phyloP scores from a whole-genome alignment of 208 protist species.

The Leishmania lainsoni region DNA sequence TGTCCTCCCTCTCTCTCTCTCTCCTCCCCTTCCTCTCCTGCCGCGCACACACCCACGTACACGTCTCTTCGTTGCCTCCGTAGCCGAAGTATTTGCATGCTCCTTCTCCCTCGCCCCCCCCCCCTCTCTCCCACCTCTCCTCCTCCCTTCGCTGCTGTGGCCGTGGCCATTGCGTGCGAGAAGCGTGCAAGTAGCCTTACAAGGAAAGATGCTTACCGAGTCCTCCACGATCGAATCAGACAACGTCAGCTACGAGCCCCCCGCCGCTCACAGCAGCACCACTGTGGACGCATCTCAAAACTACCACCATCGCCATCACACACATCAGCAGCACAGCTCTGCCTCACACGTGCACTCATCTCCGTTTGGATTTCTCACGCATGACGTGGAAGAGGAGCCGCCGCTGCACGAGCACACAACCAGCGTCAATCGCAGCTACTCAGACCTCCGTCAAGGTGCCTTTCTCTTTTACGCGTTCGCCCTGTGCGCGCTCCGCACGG shows the following conservation, averaged over 20 bases:
- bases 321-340: neutral
- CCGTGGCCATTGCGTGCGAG: neutral
- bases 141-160: neutral
- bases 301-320: neutral
- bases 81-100: neutral
- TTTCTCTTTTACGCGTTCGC: conserved; percentile 66
- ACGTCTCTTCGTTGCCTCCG: neutral
- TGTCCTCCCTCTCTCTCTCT: neutral
- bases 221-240: conserved; percentile 9
- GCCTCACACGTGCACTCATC: neutral
- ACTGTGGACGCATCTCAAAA: neutral
- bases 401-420: conserved; percentile 67
- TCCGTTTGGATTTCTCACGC: conserved; percentile 24
- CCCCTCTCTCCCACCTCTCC: neutral
- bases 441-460: conserved; percentile 50
- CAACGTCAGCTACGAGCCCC: neutral
- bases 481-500: conserved; percentile 73
- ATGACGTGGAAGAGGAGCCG: conserved; percentile 22
- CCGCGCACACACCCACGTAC: neutral
- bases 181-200: too few relatives aligned
- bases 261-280: neutral
- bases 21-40: neutral
- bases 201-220: conserved; percentile 18
- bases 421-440: conserved; percentile 79
- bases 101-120: neutral